Evolutionary conservation across 2,329 filamentous ascomycete genomes (phyloP).

Genomic region (Diaporthe sp.): DNA sequence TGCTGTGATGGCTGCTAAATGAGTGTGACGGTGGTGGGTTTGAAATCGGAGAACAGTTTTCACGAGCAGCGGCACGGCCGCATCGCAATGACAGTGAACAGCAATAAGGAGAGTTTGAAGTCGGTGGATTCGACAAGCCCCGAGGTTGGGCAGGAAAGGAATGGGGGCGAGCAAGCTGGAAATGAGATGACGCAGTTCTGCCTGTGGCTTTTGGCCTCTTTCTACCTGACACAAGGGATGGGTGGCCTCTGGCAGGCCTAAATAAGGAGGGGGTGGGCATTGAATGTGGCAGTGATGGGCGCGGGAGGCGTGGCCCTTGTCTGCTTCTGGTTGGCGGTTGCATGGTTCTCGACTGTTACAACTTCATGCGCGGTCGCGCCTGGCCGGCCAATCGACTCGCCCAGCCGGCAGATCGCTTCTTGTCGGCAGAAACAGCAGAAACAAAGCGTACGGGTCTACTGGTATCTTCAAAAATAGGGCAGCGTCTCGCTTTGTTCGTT

Average conservation of each 20-base stretch:
- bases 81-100: background rate
- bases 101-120: background rate
- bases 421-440: background rate
- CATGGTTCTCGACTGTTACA: slow-evolving; percentile 15
- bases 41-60: background rate
- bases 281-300: slow-evolving; percentile 23
- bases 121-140: background rate
- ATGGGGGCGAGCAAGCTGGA: background rate
- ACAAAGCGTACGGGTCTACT: background rate
- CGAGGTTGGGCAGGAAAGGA: background rate
- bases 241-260: slow-evolving; percentile 20
- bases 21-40: background rate
- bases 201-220: slow-evolving; percentile 14
- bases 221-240: slow-evolving; percentile 26
- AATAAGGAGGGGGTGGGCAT: slow-evolving; percentile 12
- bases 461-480: slow-evolving; percentile 9
- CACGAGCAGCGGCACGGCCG: slow-evolving; percentile 16
- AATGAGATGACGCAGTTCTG: slow-evolving; percentile 28
- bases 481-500: slow-evolving; percentile 11
- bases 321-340: slow-evolving; percentile 6
- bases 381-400: slow-evolving; percentile 9
- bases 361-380: slow-evolving; percentile 17
- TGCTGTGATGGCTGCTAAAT: background rate
- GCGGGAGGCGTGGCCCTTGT: slow-evolving; percentile 4
- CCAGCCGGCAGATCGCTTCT: background rate